These are phyloP conservation scores for Suillus hirtellus DNA, from an alignment of 768 basidiomycete species.

Conservation along the genomic window DNA sequence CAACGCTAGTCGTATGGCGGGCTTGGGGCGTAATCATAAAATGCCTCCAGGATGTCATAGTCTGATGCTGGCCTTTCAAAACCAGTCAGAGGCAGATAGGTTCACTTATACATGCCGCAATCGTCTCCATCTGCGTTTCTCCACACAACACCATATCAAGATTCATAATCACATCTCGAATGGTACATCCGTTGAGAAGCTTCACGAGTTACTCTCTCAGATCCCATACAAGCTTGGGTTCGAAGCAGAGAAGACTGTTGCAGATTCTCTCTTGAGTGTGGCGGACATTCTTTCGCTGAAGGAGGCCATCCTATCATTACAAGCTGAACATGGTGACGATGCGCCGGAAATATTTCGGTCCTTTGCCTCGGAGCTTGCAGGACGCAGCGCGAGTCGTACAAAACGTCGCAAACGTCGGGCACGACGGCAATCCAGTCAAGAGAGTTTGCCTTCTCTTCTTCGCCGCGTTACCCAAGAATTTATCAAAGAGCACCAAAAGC, in stretches of 20 bases:
- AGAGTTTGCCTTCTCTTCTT: slow-evolving; percentile 21
- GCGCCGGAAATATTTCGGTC: slow-evolving; percentile 27
- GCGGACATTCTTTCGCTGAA: slow-evolving; percentile 22
- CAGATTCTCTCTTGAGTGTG: slow-evolving; percentile 26
- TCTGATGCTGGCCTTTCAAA: slow-evolving; percentile 33
- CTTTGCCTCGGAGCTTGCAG: slow-evolving; percentile 22
- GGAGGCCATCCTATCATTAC: slow-evolving; percentile 22
- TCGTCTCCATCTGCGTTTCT: slow-evolving; percentile 23
- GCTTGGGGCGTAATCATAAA: slow-evolving; percentile 24
- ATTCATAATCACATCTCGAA: neutral
- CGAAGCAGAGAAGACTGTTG: slow-evolving; percentile 38
- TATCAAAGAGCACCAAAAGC: slow-evolving; percentile 23
- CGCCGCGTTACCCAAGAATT: slow-evolving; percentile 20
- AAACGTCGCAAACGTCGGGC: neutral
- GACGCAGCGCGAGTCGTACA: slow-evolving; percentile 1
- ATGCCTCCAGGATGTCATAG: slow-evolving; percentile 31
- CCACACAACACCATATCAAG: neutral
- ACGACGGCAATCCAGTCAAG: neutral
- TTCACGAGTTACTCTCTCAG: slow-evolving; percentile 22
- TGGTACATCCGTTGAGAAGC: neutral
- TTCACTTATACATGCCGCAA: slow-evolving; percentile 26
- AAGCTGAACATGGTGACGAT: slow-evolving; percentile 15
- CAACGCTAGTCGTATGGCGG: slow-evolving; percentile 14
- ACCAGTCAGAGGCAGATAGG: slow-evolving; percentile 24
- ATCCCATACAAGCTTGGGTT: slow-evolving; percentile 39